phyloP scores from a whole-genome alignment of 176 grass and related monocot genomes.

The Rhynchospora pubera region DNA sequence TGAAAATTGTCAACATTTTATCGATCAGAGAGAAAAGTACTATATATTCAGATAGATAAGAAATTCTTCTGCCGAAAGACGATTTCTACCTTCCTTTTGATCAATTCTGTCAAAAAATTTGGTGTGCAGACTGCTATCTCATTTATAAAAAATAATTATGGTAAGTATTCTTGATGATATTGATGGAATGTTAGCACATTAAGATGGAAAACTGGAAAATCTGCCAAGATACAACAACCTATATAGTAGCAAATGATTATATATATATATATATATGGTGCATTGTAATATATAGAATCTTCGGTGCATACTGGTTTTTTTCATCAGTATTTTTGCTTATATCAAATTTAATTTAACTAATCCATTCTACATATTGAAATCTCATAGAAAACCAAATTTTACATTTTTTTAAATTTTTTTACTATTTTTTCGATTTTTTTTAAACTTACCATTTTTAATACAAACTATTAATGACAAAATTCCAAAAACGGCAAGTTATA shows the following conservation, averaged over 20 bases:
- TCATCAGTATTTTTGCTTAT: too few relatives aligned
- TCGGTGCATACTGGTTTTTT: too few relatives aligned
- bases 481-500: too few relatives aligned
- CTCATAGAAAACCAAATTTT: too few relatives aligned
- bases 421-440: too few relatives aligned
- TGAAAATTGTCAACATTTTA: constrained; percentile 32
- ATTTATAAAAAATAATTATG: not conserved
- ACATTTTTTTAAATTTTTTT: too few relatives aligned
- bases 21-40: not conserved
- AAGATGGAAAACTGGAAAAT: not conserved
- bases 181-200: not conserved
- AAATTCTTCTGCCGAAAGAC: not conserved
- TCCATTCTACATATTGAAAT: too few relatives aligned
- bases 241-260: not conserved
- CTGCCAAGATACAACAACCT: not conserved
- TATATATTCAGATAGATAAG: constrained; percentile 18
- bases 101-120: not conserved
- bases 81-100: not conserved
- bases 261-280: too few relatives aligned
- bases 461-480: too few relatives aligned
- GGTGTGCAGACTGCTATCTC: not conserved
- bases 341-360: too few relatives aligned
- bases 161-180: not conserved
- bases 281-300: too few relatives aligned
- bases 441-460: too few relatives aligned